Conservation (phyloP, 352 stramenopile genomes). For the Globisporangium uncinulatum region DNA sequence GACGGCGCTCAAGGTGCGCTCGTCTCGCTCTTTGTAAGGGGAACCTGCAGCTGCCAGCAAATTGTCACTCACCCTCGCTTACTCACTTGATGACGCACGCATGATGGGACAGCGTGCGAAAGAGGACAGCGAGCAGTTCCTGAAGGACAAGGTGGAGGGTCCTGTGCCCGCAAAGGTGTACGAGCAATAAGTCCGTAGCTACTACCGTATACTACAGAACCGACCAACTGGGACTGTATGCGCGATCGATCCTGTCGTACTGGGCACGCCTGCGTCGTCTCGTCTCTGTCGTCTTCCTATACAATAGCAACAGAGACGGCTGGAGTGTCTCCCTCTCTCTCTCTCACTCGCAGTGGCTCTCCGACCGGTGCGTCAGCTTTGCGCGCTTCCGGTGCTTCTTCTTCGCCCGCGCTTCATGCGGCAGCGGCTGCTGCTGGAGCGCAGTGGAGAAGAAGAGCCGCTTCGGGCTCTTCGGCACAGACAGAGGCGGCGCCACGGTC, state of each 20-base stretch:
- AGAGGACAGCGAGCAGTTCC: conserved; percentile 70
- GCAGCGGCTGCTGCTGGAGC: conserved; percentile 12
- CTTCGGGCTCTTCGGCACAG: conserved; percentile 35
- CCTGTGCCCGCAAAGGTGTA: conserved; percentile 61
- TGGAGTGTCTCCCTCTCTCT: too few species aligned
- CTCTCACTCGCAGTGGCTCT: conserved; percentile 25
- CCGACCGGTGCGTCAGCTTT: conserved; percentile 38
- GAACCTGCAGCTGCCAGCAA: not conserved
- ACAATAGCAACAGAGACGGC: not conserved
- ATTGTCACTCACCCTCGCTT: not conserved
- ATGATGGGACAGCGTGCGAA: conserved; percentile 46
- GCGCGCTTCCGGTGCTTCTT: conserved; percentile 51
- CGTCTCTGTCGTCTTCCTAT: not conserved
- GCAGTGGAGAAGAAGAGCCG: conserved; percentile 47
- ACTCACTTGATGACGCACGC: not conserved
- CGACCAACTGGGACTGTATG: not conserved
- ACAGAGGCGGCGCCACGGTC: conserved; percentile 19
- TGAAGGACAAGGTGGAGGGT: conserved; percentile 81
- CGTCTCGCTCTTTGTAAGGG: not conserved
- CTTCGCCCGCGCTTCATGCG: conserved; percentile 17
- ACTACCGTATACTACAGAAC: not conserved
- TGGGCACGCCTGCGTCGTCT: not conserved
- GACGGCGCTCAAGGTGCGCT: conserved; percentile 62
- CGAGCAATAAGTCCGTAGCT: conserved; percentile 29
- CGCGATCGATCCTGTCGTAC: not conserved